phyloP scores from a whole-genome alignment of 2,329 filamentous ascomycete species.

The Penicillium sp. region DNA sequence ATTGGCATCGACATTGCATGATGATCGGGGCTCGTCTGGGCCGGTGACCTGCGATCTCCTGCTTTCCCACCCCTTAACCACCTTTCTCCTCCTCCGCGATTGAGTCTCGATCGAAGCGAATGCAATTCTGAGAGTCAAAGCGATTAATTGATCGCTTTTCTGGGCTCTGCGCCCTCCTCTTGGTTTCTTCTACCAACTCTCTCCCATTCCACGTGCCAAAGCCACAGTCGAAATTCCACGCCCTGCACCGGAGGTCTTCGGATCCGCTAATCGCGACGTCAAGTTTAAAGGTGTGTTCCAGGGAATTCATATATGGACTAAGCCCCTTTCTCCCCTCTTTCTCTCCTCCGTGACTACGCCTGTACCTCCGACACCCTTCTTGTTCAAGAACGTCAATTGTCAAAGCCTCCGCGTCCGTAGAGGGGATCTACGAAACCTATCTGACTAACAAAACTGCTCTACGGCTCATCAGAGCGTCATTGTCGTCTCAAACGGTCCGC shows the following conservation, averaged over 20 bases:
- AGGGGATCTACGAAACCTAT: too few species aligned
- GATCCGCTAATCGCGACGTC: constrained; percentile 12
- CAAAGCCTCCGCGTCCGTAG: too few species aligned
- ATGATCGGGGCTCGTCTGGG: constrained; percentile 3
- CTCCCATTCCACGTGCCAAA: constrained; percentile 20
- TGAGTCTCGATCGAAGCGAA: neutral
- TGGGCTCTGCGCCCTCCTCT: constrained; percentile 2
- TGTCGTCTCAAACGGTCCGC: too few species aligned
- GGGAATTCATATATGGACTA: neutral
- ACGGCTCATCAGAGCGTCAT: too few species aligned
- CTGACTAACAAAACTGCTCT: too few species aligned
- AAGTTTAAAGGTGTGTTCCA: constrained; percentile 12
- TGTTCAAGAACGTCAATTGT: too few species aligned
- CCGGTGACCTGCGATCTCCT: constrained; percentile 2
- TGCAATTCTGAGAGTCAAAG: neutral
- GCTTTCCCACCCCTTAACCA: neutral
- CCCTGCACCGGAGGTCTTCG: constrained; percentile 17
- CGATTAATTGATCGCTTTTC: neutral
- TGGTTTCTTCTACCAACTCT: neutral
- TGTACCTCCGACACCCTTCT: too few species aligned
- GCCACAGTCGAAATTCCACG: constrained; percentile 11
- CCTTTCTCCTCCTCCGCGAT: neutral
- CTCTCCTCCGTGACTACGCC: neutral
- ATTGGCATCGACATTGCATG: constrained; percentile 7
- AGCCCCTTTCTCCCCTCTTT: neutral